Base-by-base conservation (phyloP, 768 basidiomycete genomes). In the Termitomyces sp. region DNA sequence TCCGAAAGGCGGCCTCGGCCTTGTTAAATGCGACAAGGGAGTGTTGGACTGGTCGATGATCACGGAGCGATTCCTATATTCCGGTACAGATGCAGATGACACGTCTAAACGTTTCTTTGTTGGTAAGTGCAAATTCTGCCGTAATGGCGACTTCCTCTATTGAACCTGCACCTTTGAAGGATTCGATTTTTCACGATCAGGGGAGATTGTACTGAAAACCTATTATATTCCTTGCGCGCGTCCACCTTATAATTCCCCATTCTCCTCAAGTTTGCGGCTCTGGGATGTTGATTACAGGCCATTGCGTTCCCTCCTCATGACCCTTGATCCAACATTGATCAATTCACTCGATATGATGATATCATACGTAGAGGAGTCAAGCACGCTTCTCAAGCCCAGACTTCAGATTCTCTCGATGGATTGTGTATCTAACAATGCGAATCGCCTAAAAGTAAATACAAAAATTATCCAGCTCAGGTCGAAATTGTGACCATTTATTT, bases 361-460 rank as follows among this genome's bases (percentile, higher is more conserved):
- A 32, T 63, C 66, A n/a, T 72, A 68, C 56, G 62, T 66, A 54
- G 62, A 68, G 16, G 51, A 53, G 18, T 60, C 65, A 10, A 66
- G 70, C 43, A 58, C 60, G 10, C 44, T 41, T 9, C 58, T 52
- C 22, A 66, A 65, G 54, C 71, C 71, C n/a, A 57, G 66, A 18
- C 57, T 71, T 1, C 60, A 70, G 50, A 69, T 72, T 22, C 57
- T 71, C 14, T 65, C 71, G 5, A 62, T 69, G 58, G 71, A 72
- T 54, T 71, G 70, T 44, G 67, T 70, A 2, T 50, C 56, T 4
- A 65, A 64, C 30, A 63, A 65, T 13, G 54, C 54, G 13, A 72
- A 72, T 47, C 64, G 71, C 16, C 60, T 72, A 14, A 72, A 72
- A 59, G 71, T 70, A 43, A 35, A 58, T 52, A 36, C 1, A 35